These are phyloP conservation scores for Physocladia obscura DNA, from an alignment of 192 early-diverging fungal species.

Conservation along the genomic window DNA sequence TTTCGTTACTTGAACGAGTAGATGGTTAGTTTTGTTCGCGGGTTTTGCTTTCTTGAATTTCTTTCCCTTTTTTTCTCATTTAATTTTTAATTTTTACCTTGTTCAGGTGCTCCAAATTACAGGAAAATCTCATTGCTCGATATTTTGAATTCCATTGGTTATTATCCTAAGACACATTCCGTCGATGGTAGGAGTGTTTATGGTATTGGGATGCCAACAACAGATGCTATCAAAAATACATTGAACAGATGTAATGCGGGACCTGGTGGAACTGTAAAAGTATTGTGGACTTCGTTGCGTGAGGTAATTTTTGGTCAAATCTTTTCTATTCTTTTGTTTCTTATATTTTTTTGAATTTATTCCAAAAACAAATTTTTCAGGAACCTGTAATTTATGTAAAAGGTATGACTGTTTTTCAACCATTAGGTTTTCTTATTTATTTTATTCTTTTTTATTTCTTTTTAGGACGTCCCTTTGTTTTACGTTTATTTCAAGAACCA, in stretches of 20 bases:
- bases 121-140: slow-evolving; percentile 46
- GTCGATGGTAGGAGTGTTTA: slow-evolving; percentile 35
- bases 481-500: slow-evolving; percentile 62
- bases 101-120: slow-evolving; percentile 59
- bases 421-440: neutral
- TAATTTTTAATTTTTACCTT: neutral
- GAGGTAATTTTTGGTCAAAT: too few relatives aligned
- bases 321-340: too few relatives aligned
- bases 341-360: too few relatives aligned
- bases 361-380: too few relatives aligned
- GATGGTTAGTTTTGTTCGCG: slow-evolving; percentile 36
- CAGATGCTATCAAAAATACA: slow-evolving; percentile 53
- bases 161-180: neutral
- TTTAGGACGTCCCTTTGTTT: slow-evolving; percentile 56
- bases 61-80: neutral
- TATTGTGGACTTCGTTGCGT: slow-evolving; percentile 63
- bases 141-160: slow-evolving; percentile 16
- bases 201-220: slow-evolving; percentile 66
- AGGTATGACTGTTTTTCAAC: slow-evolving; percentile 21
- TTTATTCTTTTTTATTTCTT: neutral
- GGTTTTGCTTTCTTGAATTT: neutral
- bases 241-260: slow-evolving; percentile 50
- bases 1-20: slow-evolving; percentile 57
- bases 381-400: slow-evolving; percentile 68
- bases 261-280: slow-evolving; percentile 40